Percentiles rank a stretch among this genome's conserved stretches.
phyloP scores from a whole-genome alignment of 1,284 basidiomycete genomes.

The Apiotrichum sp. region DNA sequence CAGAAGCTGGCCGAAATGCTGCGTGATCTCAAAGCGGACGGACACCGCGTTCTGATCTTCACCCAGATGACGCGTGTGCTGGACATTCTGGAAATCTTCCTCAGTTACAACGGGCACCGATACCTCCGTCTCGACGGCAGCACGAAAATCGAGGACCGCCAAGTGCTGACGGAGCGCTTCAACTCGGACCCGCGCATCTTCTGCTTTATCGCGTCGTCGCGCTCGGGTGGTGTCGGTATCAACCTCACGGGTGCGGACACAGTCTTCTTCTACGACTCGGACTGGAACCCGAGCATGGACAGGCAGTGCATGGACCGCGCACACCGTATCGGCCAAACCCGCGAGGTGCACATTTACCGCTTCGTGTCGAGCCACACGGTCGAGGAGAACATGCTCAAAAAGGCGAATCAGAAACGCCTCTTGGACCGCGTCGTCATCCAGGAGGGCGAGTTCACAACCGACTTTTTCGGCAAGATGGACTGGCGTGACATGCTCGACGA shows the following conservation, averaged over 20 bases:
- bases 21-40: constrained; percentile 74
- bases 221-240: constrained; percentile 93
- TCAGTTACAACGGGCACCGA: constrained; percentile 87
- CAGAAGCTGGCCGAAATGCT: constrained; percentile 75
- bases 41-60: constrained; percentile 88
- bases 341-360: constrained; percentile 94
- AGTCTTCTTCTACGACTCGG: constrained; percentile 85
- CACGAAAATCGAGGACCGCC: constrained; percentile 91
- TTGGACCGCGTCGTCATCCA: constrained; percentile 91
- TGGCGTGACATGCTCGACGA: constrained; percentile 77
- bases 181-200: constrained; percentile 85
- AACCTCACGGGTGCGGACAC: constrained; percentile 96
- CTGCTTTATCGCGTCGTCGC: constrained; percentile 87
- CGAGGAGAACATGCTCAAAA: constrained; percentile 92
- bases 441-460: constrained; percentile 73
- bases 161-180: constrained; percentile 94
- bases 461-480: constrained; percentile 56
- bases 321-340: constrained; percentile 78
- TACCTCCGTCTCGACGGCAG: constrained; percentile 90
- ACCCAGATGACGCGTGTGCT: constrained; percentile 95
- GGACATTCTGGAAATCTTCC: constrained; percentile 88
- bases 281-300: constrained; percentile 98
- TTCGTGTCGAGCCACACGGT: constrained; percentile 80
- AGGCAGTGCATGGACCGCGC: constrained; percentile 89
- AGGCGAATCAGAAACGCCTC: constrained; percentile 91